Base-by-base conservation (phyloP, 192 early-diverging fungal genomes). In the Phlyctochytrium planicorne region DNA sequence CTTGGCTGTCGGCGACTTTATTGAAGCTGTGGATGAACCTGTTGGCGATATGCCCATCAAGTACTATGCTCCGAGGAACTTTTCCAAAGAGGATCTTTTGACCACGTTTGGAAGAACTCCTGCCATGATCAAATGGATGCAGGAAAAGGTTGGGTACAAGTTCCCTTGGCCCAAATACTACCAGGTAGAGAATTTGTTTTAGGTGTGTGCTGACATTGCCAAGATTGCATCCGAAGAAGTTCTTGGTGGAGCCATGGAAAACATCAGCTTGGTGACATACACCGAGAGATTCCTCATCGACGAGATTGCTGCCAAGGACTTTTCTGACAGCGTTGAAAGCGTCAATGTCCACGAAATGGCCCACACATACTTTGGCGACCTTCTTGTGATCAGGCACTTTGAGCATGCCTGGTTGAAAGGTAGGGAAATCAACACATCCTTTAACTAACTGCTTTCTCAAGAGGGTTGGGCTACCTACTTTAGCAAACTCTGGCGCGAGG, bases 371-470 rank as follows among this genome's bases (percentile, higher is more conserved):
- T 85, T 85, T 65, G 83, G 83, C 16, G 81, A 85, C 62, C 52
- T 83, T 27, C 37, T 85, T 30, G 82, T 83, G 33, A 83, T 85
- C 23, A 60, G 81, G 0, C 75, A 83, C 67, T 85, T 85, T 73
- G 83, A 85, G 59, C 83, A 85, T 65, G 81, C 74, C 25, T 85
- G 83, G 83, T 65, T 83, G 6, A 85, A 85, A 71, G n/a, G n/a
- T n/a, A n/a, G n/a, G n/a, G n/a, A 20, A 47, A n/a, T n/a, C n/a
- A n/a, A n/a, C n/a, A n/a, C n/a, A n/a, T n/a, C n/a, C n/a, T n/a
- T n/a, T n/a, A n/a, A n/a, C n/a, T n/a, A n/a, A n/a, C n/a, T n/a
- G n/a, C n/a, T n/a, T n/a, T n/a, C n/a, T n/a, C n/a, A n/a, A n/a
- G 83, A 85, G 70, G 73, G 70, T 3, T 85, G 83, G 83, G 83